Percentiles rank a stretch among this genome's conserved stretches.
These are phyloP conservation scores for Brettanomyces anomalus DNA, from an alignment of 805 yeast species.

Conservation along the genomic window DNA sequence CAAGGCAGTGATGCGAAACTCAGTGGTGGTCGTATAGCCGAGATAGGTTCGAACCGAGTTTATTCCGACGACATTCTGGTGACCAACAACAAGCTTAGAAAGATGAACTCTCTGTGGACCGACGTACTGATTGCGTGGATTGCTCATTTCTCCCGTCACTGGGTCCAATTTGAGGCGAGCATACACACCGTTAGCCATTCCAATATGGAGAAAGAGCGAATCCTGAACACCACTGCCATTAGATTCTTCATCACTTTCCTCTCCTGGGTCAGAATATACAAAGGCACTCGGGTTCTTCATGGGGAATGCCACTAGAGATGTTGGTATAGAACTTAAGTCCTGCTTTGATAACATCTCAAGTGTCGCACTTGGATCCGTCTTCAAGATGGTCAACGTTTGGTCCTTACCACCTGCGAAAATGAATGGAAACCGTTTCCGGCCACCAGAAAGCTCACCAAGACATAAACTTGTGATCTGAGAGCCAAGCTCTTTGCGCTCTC, in stretches of 20 bases:
- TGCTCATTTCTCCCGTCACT: constrained; percentile 50
- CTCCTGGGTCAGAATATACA: constrained; percentile 5
- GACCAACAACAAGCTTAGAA: constrained; percentile 25
- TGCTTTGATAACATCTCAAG: constrained; percentile 58
- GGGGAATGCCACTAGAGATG: constrained; percentile 24
- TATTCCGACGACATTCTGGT: constrained; percentile 34
- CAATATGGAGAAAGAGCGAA: constrained; percentile 52
- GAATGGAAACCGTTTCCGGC: constrained; percentile 40
- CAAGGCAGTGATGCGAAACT: constrained; percentile 39
- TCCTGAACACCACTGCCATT: background rate
- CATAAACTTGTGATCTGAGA: constrained; percentile 40
- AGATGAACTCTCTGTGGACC: constrained; percentile 61
- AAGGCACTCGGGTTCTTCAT: constrained; percentile 21
- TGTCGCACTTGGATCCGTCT: constrained; percentile 50
- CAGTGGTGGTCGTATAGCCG: constrained; percentile 29
- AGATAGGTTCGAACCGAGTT: constrained; percentile 50
- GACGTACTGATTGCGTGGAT: constrained; percentile 59
- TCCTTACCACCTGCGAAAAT: constrained; percentile 70
- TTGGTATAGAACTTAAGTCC: constrained; percentile 47
- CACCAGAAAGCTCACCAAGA: constrained; percentile 40
- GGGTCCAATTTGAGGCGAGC: constrained; percentile 51
- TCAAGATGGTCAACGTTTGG: constrained; percentile 57
- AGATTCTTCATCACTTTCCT: constrained; percentile 9
- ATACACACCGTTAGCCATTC: constrained; percentile 78
- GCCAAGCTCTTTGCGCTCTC: constrained; percentile 46